Base-by-base conservation (phyloP, 768 basidiomycete genomes). In the Hygrocybe coccinea region DNA sequence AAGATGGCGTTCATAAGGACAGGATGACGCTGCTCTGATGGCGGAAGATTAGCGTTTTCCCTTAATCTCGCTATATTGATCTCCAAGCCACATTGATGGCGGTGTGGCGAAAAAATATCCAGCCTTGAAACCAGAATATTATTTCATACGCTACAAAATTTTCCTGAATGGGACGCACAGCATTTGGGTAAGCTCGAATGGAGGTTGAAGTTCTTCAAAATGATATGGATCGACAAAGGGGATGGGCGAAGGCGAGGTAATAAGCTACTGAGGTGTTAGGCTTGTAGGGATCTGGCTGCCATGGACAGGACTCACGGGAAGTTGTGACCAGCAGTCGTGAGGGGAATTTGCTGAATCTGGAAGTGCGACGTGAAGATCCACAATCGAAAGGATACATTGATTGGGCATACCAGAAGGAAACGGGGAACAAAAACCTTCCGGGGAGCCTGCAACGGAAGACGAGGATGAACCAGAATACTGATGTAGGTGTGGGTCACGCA, bases 1-100 rank as follows among this genome's bases (percentile, higher is more conserved):
- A 84, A 91, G 64, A 91, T 85, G 58, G 88, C 79, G 64, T 90
- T 88, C 77, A 90, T 82, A 12, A 92, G 77, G 52, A 79, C 82
- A 8, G 89, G 84, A 63, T 91, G 89, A 17, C 83, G 82, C 54
- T 86, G 87, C 55, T 87, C 83, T 46, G 78, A 60, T 3, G 66
- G 52, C 14, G 84, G 79, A 5, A 76, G 73, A 43, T 70, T 72
- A 39, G 90, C 71, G 34, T 82, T 82, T 47, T 86, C 83, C 33
- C 84, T 74, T 46, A 91, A 73, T 45, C 79, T 79, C 15, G 79
- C 83, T 66, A 85, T 82, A 67, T 89, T 79, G 53, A 89, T 71
- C 53, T 84, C 86, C 7, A 91, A 72, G 45, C 87, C 85, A 60
- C 82, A 85, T 68, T 90, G 89, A 60, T 84, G 83, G 50, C 82